Evolutionary conservation across 1,284 basidiomycete species (phyloP).

Genomic region (Pseudozyma sp.): DNA sequence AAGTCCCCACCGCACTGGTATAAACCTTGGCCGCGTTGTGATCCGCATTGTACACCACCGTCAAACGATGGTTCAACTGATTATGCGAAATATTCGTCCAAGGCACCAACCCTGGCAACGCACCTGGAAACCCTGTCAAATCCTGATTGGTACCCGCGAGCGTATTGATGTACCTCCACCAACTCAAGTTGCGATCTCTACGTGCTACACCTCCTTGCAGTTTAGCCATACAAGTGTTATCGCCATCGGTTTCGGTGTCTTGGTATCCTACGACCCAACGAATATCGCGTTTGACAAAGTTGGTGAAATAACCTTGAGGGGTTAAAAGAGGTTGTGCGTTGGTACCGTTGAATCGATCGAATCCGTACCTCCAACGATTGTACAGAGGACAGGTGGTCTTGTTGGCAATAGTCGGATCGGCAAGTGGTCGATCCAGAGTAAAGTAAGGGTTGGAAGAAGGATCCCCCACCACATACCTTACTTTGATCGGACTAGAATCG

Average conservation of each 20-base stretch:
- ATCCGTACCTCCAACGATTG: conserved; percentile 67
- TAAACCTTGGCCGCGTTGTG: conserved; percentile 62
- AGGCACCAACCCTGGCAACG: conserved; percentile 15
- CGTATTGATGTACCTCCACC: conserved; percentile 66
- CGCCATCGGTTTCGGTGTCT: conserved; percentile 57
- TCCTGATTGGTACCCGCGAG: conserved; percentile 59
- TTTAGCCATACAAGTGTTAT: conserved; percentile 66
- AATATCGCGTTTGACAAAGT: conserved; percentile 58
- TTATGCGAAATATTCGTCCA: conserved; percentile 53
- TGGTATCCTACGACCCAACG: conserved; percentile 63
- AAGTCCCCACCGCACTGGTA: conserved; percentile 50
- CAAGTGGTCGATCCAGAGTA: conserved; percentile 57
- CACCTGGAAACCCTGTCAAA: conserved; percentile 62
- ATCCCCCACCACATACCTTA: conserved; percentile 66
- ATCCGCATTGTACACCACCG: conserved; percentile 57
- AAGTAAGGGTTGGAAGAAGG: conserved; percentile 65
- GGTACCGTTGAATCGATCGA: conserved; percentile 55
- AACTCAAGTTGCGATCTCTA: conserved; percentile 63
- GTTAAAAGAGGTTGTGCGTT: conserved; percentile 9
- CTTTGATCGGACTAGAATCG: conserved; percentile 25
- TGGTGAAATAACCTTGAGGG: conserved; percentile 58
- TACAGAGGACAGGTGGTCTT: conserved; percentile 51
- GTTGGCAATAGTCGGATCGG: conserved; percentile 42
- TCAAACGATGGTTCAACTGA: conserved; percentile 48
- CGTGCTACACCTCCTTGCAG: conserved; percentile 63